Conservation (phyloP, 805 yeast genomes). For the Osmozyma mogii region DNA sequence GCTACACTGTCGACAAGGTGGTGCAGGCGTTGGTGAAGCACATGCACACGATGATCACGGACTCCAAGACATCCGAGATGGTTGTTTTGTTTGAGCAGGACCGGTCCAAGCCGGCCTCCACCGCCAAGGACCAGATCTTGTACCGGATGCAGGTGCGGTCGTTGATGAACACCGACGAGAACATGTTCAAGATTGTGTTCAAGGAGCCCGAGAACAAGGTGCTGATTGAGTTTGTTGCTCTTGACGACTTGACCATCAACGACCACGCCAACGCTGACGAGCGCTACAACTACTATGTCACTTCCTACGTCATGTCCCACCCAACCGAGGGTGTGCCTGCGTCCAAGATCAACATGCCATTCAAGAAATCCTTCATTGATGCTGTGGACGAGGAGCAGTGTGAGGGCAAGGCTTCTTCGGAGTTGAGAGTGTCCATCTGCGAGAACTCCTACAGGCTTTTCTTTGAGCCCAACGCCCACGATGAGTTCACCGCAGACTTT, state of each 20-base stretch:
- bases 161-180: slow-evolving; percentile 74
- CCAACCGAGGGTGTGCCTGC: slow-evolving; percentile 95
- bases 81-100: slow-evolving; percentile 77
- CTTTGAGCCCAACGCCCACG: slow-evolving; percentile 73
- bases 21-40: slow-evolving; percentile 69
- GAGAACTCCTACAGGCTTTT: slow-evolving; percentile 71
- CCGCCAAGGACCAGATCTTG: slow-evolving; percentile 80
- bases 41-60: slow-evolving; percentile 76
- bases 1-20: slow-evolving; percentile 90
- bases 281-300: slow-evolving; percentile 86
- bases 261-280: slow-evolving; percentile 68
- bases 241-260: slow-evolving; percentile 77
- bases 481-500: slow-evolving; percentile 63
- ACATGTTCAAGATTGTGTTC: slow-evolving; percentile 82
- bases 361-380: slow-evolving; percentile 53
- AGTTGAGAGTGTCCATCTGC: slow-evolving; percentile 70
- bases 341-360: slow-evolving; percentile 70
- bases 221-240: slow-evolving; percentile 73
- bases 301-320: slow-evolving; percentile 87
- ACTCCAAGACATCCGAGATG: slow-evolving; percentile 72
- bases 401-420: slow-evolving; percentile 61
- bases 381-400: slow-evolving; percentile 47
- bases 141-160: slow-evolving; percentile 84
- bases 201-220: slow-evolving; percentile 45
- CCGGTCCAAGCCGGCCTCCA: slow-evolving; percentile 52